Base-by-base conservation (phyloP, 2,329 filamentous ascomycete species). In the Ophiosphaerella herpotricha region DNA sequence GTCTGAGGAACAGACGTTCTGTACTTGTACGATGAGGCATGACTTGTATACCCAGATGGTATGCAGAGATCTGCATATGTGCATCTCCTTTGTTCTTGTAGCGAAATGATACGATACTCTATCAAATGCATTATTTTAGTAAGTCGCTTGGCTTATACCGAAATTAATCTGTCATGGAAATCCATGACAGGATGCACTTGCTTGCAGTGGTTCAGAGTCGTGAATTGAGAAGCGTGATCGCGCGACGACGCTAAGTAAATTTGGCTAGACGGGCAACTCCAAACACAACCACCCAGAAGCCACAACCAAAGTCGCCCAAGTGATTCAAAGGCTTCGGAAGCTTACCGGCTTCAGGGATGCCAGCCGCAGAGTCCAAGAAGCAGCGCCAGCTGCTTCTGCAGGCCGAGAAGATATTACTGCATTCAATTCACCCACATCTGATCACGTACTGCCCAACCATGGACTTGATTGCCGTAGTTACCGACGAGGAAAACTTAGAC, bases 391-490 rank as follows among this genome's bases (percentile, higher is more conserved):
- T 75, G 41, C 61, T 74, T 31, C 70, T 71, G 54, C 71, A 76
- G 50, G 67, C 74, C 7, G 74, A 76, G 39, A 76, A 75, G 42
- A 69, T 73, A n/a, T 56, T 76, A 29, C 64, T 74, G 18, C 70
- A 75, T 56, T 76, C 79, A 21, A 79, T 85, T 18, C 78, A 82
- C 33, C 75, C 79, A 32, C 77, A 79, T 39, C 81, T 88, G 43
- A 79, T 93, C 31, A 81, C 86, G 23, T 90, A 89, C 73, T 96
- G 91, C 72, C 90, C 92, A 13, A 88, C 86, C 7, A 89, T 96
- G 77, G 90, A 97, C 74, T 80, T 97, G 39, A 80, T 88, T n/a
- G 86, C 87, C 5, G 80, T 91, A 11, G 88, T 89, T 11, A 83
- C 81, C n/a, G 79, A 81, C 13, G 83, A 85, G 52, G 85, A 85